Evolutionary conservation across 2,329 filamentous ascomycete species (phyloP), one percentile per base, ranked within the genome.

Genomic region (Clathrospora elynae): DNA sequence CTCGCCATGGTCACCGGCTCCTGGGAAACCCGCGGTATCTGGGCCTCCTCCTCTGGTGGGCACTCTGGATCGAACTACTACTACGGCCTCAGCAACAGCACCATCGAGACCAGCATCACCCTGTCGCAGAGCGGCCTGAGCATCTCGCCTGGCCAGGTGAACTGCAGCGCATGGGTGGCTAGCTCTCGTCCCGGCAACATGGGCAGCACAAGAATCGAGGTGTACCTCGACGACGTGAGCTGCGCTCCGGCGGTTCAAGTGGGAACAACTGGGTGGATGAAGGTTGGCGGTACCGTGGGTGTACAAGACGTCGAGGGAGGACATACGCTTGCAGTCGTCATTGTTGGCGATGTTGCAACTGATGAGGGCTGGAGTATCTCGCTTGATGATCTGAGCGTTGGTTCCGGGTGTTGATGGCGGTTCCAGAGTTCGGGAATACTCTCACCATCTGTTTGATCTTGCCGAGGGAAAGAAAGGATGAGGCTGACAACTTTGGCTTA

Each of bases 321-420:
- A 4, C 49, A 56, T 32, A 49, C 49, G 20, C 11, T 56, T 28
- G 33, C 47, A 5, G 25, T 61, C 22, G 51, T 52, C 14, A 43
- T 46, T 5, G 23, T 51, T 10, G 52, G 42, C 22, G 41, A 56
- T 33, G 56, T 41, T 8, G 41, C 37, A n/a, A 41, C 49, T 2
- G 35, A 33, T 10, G 37, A 46, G 22, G 57, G 51, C 1, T 42
- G 37, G 30, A 36, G 26, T 18, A 31, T 57, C 5, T 52, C 46
- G 31, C 26, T 61, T 19, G 56, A 58, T 32, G 50, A 57, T 30
- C 43, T 57, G 24, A 26, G 38, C 5, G 44, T 56, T 13, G 51
- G 35, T 3, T 23, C 12, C 16, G 50, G 42, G 17, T 56, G 53
- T 9, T 56, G 24, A 48, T n/a, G n/a, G n/a, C n/a, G n/a, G n/a